Evolutionary conservation across 169 alveolate genomes (phyloP), one percentile per base, ranked within the genome.

Genomic region (Cryptosporidium sp.): DNA sequence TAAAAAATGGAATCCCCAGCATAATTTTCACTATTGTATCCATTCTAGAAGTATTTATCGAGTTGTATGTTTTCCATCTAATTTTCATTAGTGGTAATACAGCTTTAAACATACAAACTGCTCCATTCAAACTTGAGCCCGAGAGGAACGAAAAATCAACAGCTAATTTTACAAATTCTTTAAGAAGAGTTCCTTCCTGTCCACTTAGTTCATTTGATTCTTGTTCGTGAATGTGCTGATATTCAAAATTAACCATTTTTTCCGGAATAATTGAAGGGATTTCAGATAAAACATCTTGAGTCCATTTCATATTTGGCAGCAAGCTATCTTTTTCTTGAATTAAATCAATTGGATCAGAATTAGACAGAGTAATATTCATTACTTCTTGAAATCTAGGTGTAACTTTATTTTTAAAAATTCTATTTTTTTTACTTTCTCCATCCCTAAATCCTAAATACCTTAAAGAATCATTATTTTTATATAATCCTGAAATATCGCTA

Each of bases 31-130:
- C 26, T 23, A 80, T 80, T 37, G 89, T 59, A 48, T 80, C 89
- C 61, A 80, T 45, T 80, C 80, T 80, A 3, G 73, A 43, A 3
- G 37, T 65, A 41, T 50, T 45, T 29, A 80, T 80, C 10, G 35
- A 23, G 52, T 80, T 80, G 26, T 62, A 45, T 59, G 59, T 18
- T 80, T 65, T 80, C 89, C 89, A 80, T 48, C 89, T 80, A 26
- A 80, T 43, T 48, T 59, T 41, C 80, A 80, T 80, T 16, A 62
- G 62, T 29, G 89, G 89, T 45, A 80, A 65, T 16, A 65, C 65
- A 26, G 89, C 73, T 37, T 80, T 65, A 62, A 61, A 80, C 89
- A 80, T 80, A 29, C 89, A 80, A 43, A 80, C 75, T 1, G 89
- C 73, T 33, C 61, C 75, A 62, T 58, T 80, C 48, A 80, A 62